These are phyloP conservation scores for Colletotrichum tabaci DNA, from an alignment of 2,329 filamentous ascomycete genomes.

Conservation along the genomic window DNA sequence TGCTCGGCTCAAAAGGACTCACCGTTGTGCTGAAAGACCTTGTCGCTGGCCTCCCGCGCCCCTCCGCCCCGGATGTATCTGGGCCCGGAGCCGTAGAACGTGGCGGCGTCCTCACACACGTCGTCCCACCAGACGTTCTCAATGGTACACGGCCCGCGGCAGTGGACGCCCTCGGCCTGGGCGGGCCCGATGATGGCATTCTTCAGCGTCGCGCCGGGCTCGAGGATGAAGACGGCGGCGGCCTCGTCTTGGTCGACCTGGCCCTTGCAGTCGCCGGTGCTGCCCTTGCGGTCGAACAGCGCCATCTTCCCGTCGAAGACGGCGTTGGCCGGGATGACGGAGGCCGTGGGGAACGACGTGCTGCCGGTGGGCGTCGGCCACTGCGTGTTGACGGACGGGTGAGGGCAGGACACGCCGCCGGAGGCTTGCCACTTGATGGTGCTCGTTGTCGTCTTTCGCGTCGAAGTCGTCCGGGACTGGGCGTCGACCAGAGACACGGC, in stretches of 20 bases:
- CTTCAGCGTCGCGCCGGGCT: slow-evolving; percentile 9
- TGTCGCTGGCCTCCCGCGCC: slow-evolving; percentile 11
- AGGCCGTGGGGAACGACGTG: slow-evolving; percentile 21
- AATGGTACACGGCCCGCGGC: slow-evolving; percentile 4
- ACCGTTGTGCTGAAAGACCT: slow-evolving; percentile 18
- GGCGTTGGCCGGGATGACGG: slow-evolving; percentile 22
- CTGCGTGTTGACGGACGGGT: slow-evolving; percentile 24
- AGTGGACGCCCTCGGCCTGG: slow-evolving; percentile 18
- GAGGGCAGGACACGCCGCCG: slow-evolving; percentile 26
- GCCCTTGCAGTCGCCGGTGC: slow-evolving; percentile 6
- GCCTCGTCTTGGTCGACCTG: slow-evolving; percentile 9
- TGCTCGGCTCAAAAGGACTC: background rate
- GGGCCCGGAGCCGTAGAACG: slow-evolving; percentile 4
- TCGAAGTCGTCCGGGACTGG: slow-evolving; percentile 17
- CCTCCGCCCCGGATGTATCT: slow-evolving; percentile 14
- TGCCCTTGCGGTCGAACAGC: slow-evolving; percentile 7
- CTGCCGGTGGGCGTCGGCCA: slow-evolving; percentile 26
- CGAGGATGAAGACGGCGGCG: slow-evolving; percentile 16
- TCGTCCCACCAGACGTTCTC: slow-evolving; percentile 27
- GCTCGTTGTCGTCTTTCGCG: slow-evolving; percentile 9
- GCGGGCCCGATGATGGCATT: slow-evolving; percentile 24
- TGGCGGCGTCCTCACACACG: slow-evolving; percentile 21
- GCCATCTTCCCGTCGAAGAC: slow-evolving; percentile 13
- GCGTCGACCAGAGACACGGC: background rate
- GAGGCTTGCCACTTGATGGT: slow-evolving; percentile 33